Percentiles rank a stretch among this genome's conserved stretches.
These are phyloP conservation scores for Citeromyces siamensis DNA, from an alignment of 1,139 yeast species.

Conservation along the genomic window DNA sequence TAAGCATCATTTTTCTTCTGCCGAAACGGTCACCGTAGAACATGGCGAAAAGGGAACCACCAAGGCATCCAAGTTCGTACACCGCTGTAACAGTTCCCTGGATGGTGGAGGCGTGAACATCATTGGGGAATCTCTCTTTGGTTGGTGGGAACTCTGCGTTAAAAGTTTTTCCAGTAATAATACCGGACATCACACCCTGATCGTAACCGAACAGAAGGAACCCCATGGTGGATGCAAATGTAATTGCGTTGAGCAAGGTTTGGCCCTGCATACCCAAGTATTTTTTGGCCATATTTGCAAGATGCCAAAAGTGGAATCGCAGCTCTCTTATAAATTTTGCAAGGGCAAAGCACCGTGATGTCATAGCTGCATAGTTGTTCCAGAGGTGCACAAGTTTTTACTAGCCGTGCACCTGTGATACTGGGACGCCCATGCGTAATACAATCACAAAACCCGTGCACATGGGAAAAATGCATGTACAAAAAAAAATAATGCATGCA, in stretches of 20 bases:
- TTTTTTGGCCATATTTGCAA: neutral
- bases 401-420: neutral
- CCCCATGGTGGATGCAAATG: constrained; percentile 49
- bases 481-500: neutral
- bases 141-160: constrained; percentile 47
- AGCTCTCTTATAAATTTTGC: neutral
- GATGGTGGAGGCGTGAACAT: constrained; percentile 24
- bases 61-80: constrained; percentile 68
- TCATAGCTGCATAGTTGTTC: neutral
- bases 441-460: too few species aligned
- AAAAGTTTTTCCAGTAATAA: constrained; percentile 51
- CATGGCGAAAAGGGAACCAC: constrained; percentile 48
- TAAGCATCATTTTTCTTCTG: constrained; percentile 31
- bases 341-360: neutral
- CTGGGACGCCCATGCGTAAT: neutral
- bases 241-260: constrained; percentile 24
- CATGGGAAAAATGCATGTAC: neutral
- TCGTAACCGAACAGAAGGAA: constrained; percentile 70
- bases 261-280: constrained; percentile 4
- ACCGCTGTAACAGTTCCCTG: constrained; percentile 65
- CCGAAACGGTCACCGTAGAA: constrained; percentile 33
- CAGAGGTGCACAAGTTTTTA: neutral
- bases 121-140: constrained; percentile 15
- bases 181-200: constrained; percentile 70
- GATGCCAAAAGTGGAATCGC: neutral